Conservation (phyloP, 116 monocot species). For the Zostera marina region DNA sequence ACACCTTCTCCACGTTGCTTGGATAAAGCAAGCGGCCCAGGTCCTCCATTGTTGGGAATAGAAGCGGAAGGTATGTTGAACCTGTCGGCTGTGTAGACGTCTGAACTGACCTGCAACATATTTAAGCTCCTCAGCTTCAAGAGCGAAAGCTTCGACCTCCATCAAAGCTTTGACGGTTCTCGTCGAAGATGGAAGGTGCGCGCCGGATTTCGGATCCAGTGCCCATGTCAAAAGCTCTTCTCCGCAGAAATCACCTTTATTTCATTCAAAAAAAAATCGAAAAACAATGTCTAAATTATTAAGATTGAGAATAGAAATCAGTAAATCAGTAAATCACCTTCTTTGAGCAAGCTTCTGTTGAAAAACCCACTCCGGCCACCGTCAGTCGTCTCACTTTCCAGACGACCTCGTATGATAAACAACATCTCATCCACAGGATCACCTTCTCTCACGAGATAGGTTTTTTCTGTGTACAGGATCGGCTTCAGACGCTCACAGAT, state of each 20-base stretch:
- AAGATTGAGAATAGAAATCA: no score
- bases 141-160: constrained; percentile 18
- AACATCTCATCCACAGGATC: constrained; percentile 20
- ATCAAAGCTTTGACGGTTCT: constrained; percentile 13
- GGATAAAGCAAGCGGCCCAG: constrained; percentile 20
- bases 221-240: constrained; percentile 21
- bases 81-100: constrained; percentile 16
- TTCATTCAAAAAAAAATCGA: no score
- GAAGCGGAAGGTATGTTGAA: constrained; percentile 17
- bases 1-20: constrained; percentile 16
- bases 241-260: constrained; percentile 17
- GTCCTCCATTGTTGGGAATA: constrained; percentile 24
- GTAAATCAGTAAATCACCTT: constrained; percentile 18
- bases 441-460: constrained; percentile 15
- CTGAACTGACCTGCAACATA: constrained; percentile 18
- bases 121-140: constrained; percentile 12
- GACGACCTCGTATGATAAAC: constrained; percentile 16
- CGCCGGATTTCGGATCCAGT: constrained; percentile 12
- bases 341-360: constrained; percentile 11
- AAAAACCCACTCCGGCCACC: constrained; percentile 19
- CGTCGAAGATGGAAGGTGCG: constrained; percentile 17
- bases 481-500: constrained; percentile 20
- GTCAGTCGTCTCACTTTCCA: constrained; percentile 17
- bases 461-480: constrained; percentile 12
- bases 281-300: no score